These are phyloP conservation scores for Exophiala aquamarina DNA, from an alignment of 2,329 filamentous ascomycete species.

Conservation along the genomic window DNA sequence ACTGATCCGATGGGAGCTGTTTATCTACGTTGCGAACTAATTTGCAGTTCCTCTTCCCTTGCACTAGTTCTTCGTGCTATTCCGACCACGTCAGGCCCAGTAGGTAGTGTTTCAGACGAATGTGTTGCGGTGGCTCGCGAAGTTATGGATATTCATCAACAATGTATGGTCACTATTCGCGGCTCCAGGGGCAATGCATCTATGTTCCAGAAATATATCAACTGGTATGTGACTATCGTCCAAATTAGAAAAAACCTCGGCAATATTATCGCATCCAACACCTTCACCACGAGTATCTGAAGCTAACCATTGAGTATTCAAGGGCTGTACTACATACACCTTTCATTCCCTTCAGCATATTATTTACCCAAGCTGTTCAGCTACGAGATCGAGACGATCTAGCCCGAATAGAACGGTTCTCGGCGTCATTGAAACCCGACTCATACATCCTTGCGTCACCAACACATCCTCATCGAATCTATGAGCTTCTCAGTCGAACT, in stretches of 20 bases:
- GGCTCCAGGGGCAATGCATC: conserved; percentile 29
- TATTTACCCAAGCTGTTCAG: conserved; percentile 36
- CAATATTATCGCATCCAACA: not conserved
- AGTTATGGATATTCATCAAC: conserved; percentile 36
- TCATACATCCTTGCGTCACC: conserved; percentile 14
- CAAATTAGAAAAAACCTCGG: too few relatives aligned
- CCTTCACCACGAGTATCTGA: too few relatives aligned
- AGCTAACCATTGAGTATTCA: conserved; percentile 1
- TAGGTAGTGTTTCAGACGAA: conserved; percentile 26
- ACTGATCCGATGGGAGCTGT: conserved; percentile 31
- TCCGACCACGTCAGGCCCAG: conserved; percentile 8
- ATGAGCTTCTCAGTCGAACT: conserved; percentile 36
- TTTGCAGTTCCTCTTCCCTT: conserved; percentile 38
- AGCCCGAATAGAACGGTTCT: conserved; percentile 33
- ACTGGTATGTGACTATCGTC: conserved; percentile 30
- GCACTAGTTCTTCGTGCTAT: conserved; percentile 36
- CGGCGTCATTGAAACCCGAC: conserved; percentile 31
- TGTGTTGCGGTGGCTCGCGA: conserved; percentile 36
- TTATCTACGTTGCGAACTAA: conserved; percentile 36
- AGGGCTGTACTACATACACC: conserved; percentile 40
- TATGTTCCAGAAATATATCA: conserved; percentile 38
- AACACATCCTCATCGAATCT: conserved; percentile 37
- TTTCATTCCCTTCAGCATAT: conserved; percentile 41
- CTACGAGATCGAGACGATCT: conserved; percentile 28
- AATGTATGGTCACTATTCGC: conserved; percentile 32